Conservation (phyloP, 257 asterid genomes). For the Solanum virginianum region DNA sequence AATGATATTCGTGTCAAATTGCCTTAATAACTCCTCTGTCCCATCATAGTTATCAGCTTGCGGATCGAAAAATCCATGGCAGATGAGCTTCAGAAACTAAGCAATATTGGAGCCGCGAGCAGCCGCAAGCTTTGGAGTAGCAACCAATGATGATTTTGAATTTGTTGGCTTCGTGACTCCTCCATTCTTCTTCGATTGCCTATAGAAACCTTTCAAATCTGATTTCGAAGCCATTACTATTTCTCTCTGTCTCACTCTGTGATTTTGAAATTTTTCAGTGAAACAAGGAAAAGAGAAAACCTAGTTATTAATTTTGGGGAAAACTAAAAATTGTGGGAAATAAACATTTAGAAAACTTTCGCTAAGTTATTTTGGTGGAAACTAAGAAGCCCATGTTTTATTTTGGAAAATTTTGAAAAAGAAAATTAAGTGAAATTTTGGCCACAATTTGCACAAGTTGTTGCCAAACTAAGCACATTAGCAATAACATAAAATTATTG, state of each 20-base stretch:
- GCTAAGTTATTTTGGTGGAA: no score
- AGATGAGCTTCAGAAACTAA: conserved; percentile 48
- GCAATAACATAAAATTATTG: no score
- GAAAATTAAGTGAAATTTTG: no score
- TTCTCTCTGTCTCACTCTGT: not conserved
- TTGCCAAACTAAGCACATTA: no score
- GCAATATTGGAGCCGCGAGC: conserved; percentile 29
- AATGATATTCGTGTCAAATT: conserved; percentile 14
- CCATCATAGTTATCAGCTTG: conserved; percentile 9
- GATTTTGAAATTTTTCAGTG: no score
- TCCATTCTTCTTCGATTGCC: conserved; percentile 42
- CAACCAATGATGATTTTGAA: not conserved
- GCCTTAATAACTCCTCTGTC: conserved; percentile 7
- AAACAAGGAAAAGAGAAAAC: no score
- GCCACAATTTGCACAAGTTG: no score
- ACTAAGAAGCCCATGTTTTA: no score
- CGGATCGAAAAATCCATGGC: conserved; percentile 50
- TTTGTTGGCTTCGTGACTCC: conserved; percentile 25
- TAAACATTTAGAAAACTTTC: no score
- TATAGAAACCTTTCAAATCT: conserved; percentile 60
- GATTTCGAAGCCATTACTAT: conserved; percentile 15
- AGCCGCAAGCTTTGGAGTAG: conserved; percentile 27
- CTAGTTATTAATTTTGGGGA: no score
- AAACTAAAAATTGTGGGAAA: no score
- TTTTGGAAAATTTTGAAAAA: no score